Base-by-base conservation (phyloP, 768 basidiomycete genomes). In the Rhodosporidiobolus odoratus region DNA sequence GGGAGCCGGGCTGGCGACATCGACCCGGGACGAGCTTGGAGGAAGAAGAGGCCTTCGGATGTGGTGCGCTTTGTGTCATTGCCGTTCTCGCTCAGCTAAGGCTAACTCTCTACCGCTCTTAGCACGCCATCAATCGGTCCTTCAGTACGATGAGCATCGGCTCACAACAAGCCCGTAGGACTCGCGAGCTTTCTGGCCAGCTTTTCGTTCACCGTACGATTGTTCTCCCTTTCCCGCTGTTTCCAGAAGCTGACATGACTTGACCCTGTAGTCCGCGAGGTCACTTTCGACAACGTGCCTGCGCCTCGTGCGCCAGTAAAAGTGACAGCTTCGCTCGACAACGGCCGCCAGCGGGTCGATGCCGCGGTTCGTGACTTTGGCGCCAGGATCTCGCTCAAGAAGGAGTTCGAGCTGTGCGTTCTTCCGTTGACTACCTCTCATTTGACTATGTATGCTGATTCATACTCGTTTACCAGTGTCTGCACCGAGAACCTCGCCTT, bases 301-400 rank as follows among this genome's bases (percentile, higher is more conserved):
- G 74, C 97, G 38, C 94, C 93, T 0, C 81, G 82, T n/a, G 84
- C 90, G 72, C 80, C 85, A 0, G 92, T 93, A 0, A 84, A 82
- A 35, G 82, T 96, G 68, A 88, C 88, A 16, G 91, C 91, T 79
- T 92, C 91, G 0, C 83, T 98, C 71, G 96, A 98, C 80, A 98
- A 98, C 76, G 94, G 93, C 13, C 94, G 97, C 59, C 93, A 96
- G 79, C 93, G 89, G 73, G 94, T 97, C 90, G 7, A 96, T 91
- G 13, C 92, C 90, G 1, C 78, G 76, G 56, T 72, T 70, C 38
- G 65, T 63, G 82, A 83, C n/a, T 78, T 93, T 4, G 82, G 79
- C 37, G 77, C 79, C 50, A 86, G 88, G 57, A 84, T 85, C 62
- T 82, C 83, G 17, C 88, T 94, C 64, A 88, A 90, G 57, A 91